A percentile compares a stretch with the other conserved stretches of the same genome.
Evolutionary conservation across 1,284 basidiomycete genomes (phyloP).

Genomic region (Somion occarium): DNA sequence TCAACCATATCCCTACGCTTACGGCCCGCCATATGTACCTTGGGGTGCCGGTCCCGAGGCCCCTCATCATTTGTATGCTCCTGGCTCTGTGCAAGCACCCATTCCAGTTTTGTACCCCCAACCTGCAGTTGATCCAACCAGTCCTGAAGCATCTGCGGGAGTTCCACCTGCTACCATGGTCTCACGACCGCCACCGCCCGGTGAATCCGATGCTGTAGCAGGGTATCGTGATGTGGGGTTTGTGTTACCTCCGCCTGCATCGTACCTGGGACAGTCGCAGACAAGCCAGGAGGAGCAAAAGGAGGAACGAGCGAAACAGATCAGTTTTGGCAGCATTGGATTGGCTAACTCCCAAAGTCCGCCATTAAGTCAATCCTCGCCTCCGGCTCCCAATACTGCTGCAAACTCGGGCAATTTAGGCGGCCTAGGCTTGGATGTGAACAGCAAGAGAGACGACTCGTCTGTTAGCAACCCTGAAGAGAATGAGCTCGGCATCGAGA

Average conservation of each 20-base stretch:
- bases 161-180: conserved; percentile 27
- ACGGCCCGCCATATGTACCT: conserved; percentile 19
- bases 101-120: neutral
- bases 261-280: neutral
- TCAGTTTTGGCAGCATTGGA: conserved; percentile 52
- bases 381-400: conserved; percentile 9
- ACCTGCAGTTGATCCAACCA: neutral
- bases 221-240: conserved; percentile 28
- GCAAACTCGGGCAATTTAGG: neutral
- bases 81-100: neutral
- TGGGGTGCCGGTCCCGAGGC: conserved; percentile 12
- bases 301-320: conserved; percentile 20
- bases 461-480: conserved; percentile 3
- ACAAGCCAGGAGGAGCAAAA: conserved; percentile 4
- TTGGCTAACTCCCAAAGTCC: conserved; percentile 26
- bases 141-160: conserved; percentile 6
- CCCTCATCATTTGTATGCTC: neutral
- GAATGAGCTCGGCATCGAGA: conserved; percentile 17
- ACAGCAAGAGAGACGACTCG: conserved; percentile 1
- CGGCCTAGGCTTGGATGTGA: conserved; percentile 14
- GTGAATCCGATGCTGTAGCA: conserved; percentile 28
- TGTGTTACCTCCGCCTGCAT: conserved; percentile 15
- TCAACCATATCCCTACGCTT: conserved; percentile 14
- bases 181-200: conserved; percentile 26
- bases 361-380: conserved; percentile 10